Evolutionary conservation across 2,329 filamentous ascomycete genomes (phyloP), one percentile per base, ranked within the genome.

Genomic region (Drechmeria coniospora): DNA sequence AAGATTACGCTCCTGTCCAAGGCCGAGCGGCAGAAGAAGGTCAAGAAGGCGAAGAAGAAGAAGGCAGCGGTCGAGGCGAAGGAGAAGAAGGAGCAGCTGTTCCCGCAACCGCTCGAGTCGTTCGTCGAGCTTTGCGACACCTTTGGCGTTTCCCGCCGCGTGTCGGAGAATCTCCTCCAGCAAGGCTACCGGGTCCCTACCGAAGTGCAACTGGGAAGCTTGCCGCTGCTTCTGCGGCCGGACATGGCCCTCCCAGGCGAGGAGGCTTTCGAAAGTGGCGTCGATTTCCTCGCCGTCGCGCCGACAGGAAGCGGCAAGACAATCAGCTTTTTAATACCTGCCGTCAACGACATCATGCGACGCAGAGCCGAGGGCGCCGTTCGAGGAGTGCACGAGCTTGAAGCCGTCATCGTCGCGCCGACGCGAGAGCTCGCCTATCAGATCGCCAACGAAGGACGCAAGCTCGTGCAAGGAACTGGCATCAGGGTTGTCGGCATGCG

Each of bases 221-320:
- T 98, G 36, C 87, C 90, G 16, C 54, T 95, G 25, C 58, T 95
- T 20, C 57, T 95, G 17, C 53, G 63, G 11, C 62, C 69, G 0
- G 57, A 62, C 35, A 57, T 51, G 31, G 67, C 67, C 1, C 52
- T 73, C 17, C 45, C 46, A 9, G 49, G 47, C 4, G 52, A 48
- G 15, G 45, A 44, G 14, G 50, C 53, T 13, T 32, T 59, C 13
- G 45, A 46, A 3, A 32, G 38, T 10, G 50, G 50, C 7, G 59
- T 87, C 4, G 77, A 98, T 57, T 71, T 98, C 21, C 54, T 98
- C 36, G 81, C 82, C 0, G 74, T 95, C 23, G 90, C 90, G 3
- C 90, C 90, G 1, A 98, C 90, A 0, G 90, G 90, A 15, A 95
- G 87, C 49, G 90, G 90, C 24, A 98, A 98, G 61, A 98, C 90